Conservation (phyloP, 2,329 filamentous ascomycete species). For the Arthrobotrys pseudoclavata region DNA sequence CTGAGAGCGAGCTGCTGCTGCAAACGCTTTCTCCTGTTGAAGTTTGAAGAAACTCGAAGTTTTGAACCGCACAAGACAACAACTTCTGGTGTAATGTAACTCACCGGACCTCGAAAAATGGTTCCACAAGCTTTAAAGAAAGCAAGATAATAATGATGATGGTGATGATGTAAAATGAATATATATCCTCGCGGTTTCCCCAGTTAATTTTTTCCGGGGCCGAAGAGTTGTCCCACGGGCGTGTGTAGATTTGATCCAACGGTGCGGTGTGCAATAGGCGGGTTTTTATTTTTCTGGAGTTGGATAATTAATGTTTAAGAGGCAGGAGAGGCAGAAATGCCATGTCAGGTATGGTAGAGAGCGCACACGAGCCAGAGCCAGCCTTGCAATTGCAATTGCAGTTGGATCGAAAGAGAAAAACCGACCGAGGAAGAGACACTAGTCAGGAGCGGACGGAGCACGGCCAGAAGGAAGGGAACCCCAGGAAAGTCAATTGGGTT, state of each 20-base stretch:
- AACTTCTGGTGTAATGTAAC: too few species aligned
- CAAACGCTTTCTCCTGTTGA: slow-evolving; percentile 16
- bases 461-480: slow-evolving; percentile 35
- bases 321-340: background rate
- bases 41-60: background rate
- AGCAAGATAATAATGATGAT: too few species aligned
- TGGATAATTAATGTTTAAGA: background rate
- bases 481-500: slow-evolving; percentile 14
- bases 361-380: slow-evolving; percentile 45
- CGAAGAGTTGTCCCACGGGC: slow-evolving; percentile 18
- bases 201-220: background rate
- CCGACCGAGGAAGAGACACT: slow-evolving; percentile 38
- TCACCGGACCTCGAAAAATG: background rate
- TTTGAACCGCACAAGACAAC: background rate
- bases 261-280: slow-evolving; percentile 12
- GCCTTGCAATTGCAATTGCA: background rate
- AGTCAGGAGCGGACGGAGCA: slow-evolving; percentile 39
- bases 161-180: too few species aligned
- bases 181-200: background rate
- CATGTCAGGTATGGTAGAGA: background rate
- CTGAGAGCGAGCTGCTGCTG: background rate
- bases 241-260: slow-evolving; percentile 20
- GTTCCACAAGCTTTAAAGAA: background rate
- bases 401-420: slow-evolving; percentile 44
- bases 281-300: slow-evolving; percentile 8